Percentiles rank a stretch among this genome's conserved stretches.
Evolutionary conservation across 768 basidiomycete species (phyloP).

Genomic region (Cystofilobasidium bisporidii): DNA sequence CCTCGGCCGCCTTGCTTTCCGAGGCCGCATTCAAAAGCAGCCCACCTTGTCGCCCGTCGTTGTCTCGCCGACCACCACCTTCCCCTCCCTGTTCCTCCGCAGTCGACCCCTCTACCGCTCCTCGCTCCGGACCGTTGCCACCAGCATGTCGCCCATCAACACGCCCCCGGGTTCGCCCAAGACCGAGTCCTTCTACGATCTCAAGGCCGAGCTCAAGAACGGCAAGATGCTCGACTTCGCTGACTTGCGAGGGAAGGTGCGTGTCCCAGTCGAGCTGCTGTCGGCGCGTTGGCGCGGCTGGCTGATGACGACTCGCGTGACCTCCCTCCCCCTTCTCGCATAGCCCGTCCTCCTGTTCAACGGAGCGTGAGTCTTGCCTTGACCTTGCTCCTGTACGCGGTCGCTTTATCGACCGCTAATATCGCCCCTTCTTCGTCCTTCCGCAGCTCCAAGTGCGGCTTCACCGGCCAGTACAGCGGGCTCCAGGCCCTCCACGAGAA

Average conservation of each 20-base stretch:
- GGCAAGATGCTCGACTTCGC: slow-evolving; percentile 12
- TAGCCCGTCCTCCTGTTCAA: slow-evolving; percentile 64
- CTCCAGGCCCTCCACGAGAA: slow-evolving; percentile 72
- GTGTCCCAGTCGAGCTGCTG: slow-evolving; percentile 3
- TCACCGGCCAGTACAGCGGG: slow-evolving; percentile 47
- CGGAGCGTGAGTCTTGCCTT: slow-evolving; percentile 67
- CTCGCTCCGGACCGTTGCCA: not conserved
- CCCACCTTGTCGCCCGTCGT: too few species aligned
- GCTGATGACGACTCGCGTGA: not conserved
- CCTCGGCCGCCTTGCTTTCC: too few species aligned
- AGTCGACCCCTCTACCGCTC: not conserved
- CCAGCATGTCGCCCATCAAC: not conserved
- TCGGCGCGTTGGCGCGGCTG: not conserved
- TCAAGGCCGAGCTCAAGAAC: slow-evolving; percentile 16
- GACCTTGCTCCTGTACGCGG: too few species aligned
- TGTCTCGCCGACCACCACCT: too few species aligned
- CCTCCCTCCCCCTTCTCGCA: not conserved
- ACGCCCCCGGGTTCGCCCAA: not conserved
- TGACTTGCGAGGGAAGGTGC: slow-evolving; percentile 12
- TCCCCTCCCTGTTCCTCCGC: too few species aligned
- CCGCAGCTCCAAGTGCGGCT: slow-evolving; percentile 31
- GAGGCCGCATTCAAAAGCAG: too few species aligned
- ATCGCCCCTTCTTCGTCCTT: not conserved
- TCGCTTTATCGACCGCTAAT: slow-evolving; percentile 45
- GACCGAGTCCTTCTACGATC: slow-evolving; percentile 1